Conservation (phyloP, 805 yeast genomes). For the Candida sonorensis region DNA sequence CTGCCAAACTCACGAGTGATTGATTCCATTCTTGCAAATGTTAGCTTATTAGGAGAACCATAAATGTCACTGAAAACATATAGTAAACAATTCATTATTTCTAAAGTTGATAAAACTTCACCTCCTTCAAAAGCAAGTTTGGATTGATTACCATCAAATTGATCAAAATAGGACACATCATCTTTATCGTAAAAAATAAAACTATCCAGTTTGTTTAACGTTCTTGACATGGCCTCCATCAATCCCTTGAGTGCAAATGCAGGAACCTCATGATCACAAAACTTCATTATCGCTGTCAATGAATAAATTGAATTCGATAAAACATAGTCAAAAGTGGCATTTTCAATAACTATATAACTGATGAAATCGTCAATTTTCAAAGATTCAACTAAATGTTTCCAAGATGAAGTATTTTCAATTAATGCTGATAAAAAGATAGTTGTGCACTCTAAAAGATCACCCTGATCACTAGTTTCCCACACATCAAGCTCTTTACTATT, state of each 20-base stretch:
- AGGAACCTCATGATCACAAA: constrained; percentile 48
- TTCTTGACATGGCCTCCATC: constrained; percentile 7
- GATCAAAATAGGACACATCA: constrained; percentile 31
- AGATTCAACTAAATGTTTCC: constrained; percentile 34
- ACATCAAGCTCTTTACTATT: constrained; percentile 32
- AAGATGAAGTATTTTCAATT: constrained; percentile 43
- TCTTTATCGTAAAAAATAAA: constrained; percentile 25
- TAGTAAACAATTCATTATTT: constrained; percentile 37
- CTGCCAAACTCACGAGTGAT: constrained; percentile 35
- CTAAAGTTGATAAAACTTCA: constrained; percentile 28
- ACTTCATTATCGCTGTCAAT: constrained; percentile 46
- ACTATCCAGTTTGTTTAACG: constrained; percentile 13
- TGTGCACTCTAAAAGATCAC: constrained; percentile 43
- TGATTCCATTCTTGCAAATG: constrained; percentile 37
- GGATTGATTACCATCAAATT: constrained; percentile 22
- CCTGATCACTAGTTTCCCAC: constrained; percentile 48
- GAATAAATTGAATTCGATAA: constrained; percentile 48
- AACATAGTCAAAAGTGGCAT: constrained; percentile 57
- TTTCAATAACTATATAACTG: constrained; percentile 38
- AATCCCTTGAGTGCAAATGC: constrained; percentile 35
- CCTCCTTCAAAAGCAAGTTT: constrained; percentile 25
- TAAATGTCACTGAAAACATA: constrained; percentile 50
- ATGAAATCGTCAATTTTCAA: constrained; percentile 40
- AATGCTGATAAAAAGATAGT: constrained; percentile 45
- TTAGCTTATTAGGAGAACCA: constrained; percentile 44